Evolutionary conservation across 176 grass and related monocot genomes (phyloP).

Genomic region (Panicum miliaceum): DNA sequence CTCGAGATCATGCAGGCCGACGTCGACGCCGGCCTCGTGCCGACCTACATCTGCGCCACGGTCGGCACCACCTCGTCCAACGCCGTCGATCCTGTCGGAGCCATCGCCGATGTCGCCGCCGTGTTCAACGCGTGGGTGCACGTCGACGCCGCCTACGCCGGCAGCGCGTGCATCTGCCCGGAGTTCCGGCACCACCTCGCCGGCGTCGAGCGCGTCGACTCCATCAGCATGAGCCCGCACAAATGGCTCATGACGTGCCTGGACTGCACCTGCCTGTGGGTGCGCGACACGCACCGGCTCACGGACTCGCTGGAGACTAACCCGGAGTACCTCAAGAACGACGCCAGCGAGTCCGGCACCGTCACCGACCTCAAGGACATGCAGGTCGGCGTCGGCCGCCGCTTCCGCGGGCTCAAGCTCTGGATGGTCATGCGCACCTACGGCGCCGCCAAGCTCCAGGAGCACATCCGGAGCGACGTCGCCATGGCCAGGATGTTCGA

Average conservation of each 20-base stretch:
- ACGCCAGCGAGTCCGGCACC: constrained; percentile 52
- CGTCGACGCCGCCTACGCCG: constrained; percentile 57
- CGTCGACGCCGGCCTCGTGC: constrained; percentile 42
- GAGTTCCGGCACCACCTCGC: constrained; percentile 59
- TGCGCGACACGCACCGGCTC: constrained; percentile 42
- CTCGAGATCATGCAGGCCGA: constrained; percentile 43
- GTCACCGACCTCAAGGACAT: constrained; percentile 65
- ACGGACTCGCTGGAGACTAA: constrained; percentile 43
- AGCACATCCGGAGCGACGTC: constrained; percentile 68
- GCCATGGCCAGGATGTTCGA: constrained; percentile 51
- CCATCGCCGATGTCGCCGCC: constrained; percentile 36
- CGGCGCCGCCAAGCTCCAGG: constrained; percentile 47
- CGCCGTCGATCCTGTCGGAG: constrained; percentile 50
- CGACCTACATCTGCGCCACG: constrained; percentile 57
- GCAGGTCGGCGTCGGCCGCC: constrained; percentile 58
- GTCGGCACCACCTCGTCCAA: constrained; percentile 63
- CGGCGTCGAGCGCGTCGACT: constrained; percentile 49
- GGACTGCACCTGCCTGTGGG: constrained; percentile 58
- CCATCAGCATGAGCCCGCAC: constrained; percentile 62
- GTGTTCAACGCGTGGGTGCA: constrained; percentile 53
- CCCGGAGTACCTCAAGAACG: constrained; percentile 67
- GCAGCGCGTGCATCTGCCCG: constrained; percentile 66
- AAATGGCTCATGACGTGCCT: constrained; percentile 56
- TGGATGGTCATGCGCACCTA: constrained; percentile 62
- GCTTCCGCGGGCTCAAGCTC: constrained; percentile 58